These are phyloP conservation scores for Fagopyrum esculentum DNA, from an alignment of 148 eudicot species.

Conservation along the genomic window DNA sequence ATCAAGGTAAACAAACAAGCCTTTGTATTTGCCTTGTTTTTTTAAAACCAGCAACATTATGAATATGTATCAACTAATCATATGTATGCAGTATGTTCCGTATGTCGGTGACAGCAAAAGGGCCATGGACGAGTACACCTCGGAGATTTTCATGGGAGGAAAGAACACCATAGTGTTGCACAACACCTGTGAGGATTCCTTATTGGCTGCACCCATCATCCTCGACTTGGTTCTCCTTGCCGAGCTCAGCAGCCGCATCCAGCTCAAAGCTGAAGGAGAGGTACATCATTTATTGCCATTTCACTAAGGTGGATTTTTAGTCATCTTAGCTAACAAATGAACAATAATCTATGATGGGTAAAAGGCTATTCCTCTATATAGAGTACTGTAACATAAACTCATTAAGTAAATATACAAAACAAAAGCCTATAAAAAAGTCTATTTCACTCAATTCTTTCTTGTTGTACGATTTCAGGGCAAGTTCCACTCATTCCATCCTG, in stretches of 20 bases:
- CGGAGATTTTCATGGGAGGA: conserved; percentile 98
- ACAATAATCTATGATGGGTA: neutral
- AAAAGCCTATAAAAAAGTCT: too few relatives aligned
- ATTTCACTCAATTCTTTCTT: too few relatives aligned
- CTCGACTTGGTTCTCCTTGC: conserved; percentile 91
- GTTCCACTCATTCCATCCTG: conserved; percentile 96
- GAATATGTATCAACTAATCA: neutral
- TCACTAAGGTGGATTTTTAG: neutral
- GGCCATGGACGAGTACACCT: conserved; percentile 98
- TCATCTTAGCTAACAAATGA: neutral
- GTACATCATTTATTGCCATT: conserved; percentile 17
- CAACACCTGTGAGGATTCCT: conserved; percentile 95
- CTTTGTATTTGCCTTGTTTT: neutral
- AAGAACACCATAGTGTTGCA: conserved; percentile 86
- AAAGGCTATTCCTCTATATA: neutral
- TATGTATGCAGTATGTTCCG: conserved; percentile 66
- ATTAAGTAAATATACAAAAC: too few relatives aligned
- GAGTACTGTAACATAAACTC: neutral
- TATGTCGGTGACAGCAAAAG: conserved; percentile 98
- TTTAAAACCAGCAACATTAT: neutral
- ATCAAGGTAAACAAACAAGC: conserved; percentile 55
- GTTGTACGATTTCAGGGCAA: conserved; percentile 46
- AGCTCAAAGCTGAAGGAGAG: conserved; percentile 86
- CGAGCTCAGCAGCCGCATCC: conserved; percentile 85
- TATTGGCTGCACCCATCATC: conserved; percentile 94